A percentile compares a stretch with the other conserved stretches of the same genome.
Evolutionary conservation across 1,139 yeast species (phyloP).

Genomic region (Trichomonascaceae sp.): DNA sequence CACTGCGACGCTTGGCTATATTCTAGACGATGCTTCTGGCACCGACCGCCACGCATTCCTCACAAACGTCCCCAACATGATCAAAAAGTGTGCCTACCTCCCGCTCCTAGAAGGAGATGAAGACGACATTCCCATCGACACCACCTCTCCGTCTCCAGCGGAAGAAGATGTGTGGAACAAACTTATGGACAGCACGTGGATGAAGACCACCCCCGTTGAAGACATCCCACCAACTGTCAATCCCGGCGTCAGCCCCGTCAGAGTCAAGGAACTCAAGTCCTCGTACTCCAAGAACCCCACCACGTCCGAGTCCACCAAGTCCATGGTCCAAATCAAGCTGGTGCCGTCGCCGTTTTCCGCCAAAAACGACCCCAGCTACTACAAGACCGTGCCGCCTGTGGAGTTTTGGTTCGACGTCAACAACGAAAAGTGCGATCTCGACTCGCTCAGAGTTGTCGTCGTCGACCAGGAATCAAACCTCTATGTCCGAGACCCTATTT

Average conservation of each 20-base stretch:
- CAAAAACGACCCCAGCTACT: slow-evolving; percentile 9
- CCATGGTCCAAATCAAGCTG: slow-evolving; percentile 34
- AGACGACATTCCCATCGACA: slow-evolving; percentile 8
- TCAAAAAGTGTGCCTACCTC: slow-evolving; percentile 18
- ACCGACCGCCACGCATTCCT: slow-evolving; percentile 13
- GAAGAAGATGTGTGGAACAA: slow-evolving; percentile 12
- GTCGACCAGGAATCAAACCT: slow-evolving; percentile 37
- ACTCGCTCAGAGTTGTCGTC: slow-evolving; percentile 32
- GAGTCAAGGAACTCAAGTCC: neutral
- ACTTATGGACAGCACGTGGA: slow-evolving; percentile 6
- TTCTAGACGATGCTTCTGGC: slow-evolving; percentile 15
- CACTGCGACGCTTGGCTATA: slow-evolving; percentile 24
- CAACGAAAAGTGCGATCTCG: slow-evolving; percentile 30
- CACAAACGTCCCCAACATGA: slow-evolving; percentile 20
- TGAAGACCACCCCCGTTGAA: neutral
- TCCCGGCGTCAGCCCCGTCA: neutral
- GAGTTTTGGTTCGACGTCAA: slow-evolving; percentile 42
- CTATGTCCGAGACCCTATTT: slow-evolving; percentile 31
- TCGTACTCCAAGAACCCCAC: too few relatives aligned
- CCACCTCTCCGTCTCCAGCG: slow-evolving; percentile 2
- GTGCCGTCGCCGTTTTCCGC: slow-evolving; percentile 32
- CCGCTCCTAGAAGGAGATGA: slow-evolving; percentile 15
- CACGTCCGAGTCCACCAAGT: neutral
- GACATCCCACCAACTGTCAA: neutral
- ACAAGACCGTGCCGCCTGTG: slow-evolving; percentile 35